Evolutionary conservation across 768 basidiomycete genomes (phyloP), one percentile per base, ranked within the genome.

Genomic region (Suillus spraguei): DNA sequence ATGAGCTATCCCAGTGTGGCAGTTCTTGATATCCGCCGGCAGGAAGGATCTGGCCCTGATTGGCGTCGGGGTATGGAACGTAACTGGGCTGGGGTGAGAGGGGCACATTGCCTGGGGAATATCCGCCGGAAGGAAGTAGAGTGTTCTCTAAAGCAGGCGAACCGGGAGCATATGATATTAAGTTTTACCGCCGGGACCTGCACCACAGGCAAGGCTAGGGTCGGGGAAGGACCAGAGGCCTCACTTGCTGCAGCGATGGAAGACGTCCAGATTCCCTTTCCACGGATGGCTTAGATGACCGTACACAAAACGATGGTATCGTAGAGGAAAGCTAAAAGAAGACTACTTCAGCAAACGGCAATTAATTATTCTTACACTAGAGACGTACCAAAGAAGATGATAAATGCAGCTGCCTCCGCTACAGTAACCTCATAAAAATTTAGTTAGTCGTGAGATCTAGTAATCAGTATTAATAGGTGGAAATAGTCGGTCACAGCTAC

Each of bases 331-430:
- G 66, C 74, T 71, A 22, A 42, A n/a, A 39, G 46, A 11, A 33
- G 5, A 28, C 28, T 17, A 38, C 61, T 42, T 64, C 59, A 24
- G 10, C 13, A 14, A 54, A 24, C 13, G 10, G 22, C 20, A 42
- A 32, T n/a, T n/a, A n/a, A n/a, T 9, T 38, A 42, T 24, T 3
- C 17, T 33, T 35, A 42, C 44, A n/a, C 20, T 13, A 11, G 60
- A n/a, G 46, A 5, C 71, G 3, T 65, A 76, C 74, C 71, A 10
- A 44, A 60, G 59, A 65, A 64, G 65, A 76, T 66, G 20, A 65
- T 32, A 53, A 75, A 73, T 5, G 71, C 50, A 39, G 67, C 53
- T 14, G 46, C 67, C 61, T 71, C 71, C 28, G 73, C 53, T 16
- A 56, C 63, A 20, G 62, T 68, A 53, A 70, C 47, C 60, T 73